Evolutionary conservation across 305 asterid species (phyloP), one percentile per base, ranked within the genome.

Genomic region (Nicotiana rustica): DNA sequence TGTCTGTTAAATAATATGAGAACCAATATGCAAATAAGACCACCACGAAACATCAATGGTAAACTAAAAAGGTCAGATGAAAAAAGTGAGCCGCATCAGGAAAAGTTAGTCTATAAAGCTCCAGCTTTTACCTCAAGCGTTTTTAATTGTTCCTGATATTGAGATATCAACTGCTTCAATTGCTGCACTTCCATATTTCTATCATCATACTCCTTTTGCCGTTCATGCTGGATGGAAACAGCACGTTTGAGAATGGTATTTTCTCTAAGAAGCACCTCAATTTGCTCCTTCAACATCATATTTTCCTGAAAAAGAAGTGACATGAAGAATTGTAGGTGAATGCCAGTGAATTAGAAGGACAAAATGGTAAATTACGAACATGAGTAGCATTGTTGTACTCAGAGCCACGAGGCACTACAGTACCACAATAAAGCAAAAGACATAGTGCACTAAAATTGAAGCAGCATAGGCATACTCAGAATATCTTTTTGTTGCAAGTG

Each of bases 211-310:
- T 93, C 99, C 82, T 91, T 96, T 71, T 93, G 99, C 29, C 98
- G 95, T 82, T 96, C 97, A 35, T 90, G 96, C 82, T 94, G 98
- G 82, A 94, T 92, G 64, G 97, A 83, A 6, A 96, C 97, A 3
- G 97, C 99, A 41, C 99, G 94, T 80, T 93, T 96, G 73, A 96
- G 97, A 86, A 94, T 87, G 81, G 84, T 57, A 82, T 93, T 96
- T 79, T 96, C 95, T 29, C 88, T 85, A 59, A 91, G 83, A 81
- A 87, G 88, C 33, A 84, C 88, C 82, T 90, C 97, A 61, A 88
- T 84, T 87, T 93, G 97, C 86, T 89, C 98, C 91, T 91, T 94
- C 83, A 94, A 89, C 86, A 85, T 88, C 88, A 85, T 52, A 85
- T 92, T 90, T 83, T 94, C 98, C 99, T 95, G 89, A 67, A 75